Conservation (phyloP, 1,139 yeast genomes). For the Magnusiomyces sp. region DNA sequence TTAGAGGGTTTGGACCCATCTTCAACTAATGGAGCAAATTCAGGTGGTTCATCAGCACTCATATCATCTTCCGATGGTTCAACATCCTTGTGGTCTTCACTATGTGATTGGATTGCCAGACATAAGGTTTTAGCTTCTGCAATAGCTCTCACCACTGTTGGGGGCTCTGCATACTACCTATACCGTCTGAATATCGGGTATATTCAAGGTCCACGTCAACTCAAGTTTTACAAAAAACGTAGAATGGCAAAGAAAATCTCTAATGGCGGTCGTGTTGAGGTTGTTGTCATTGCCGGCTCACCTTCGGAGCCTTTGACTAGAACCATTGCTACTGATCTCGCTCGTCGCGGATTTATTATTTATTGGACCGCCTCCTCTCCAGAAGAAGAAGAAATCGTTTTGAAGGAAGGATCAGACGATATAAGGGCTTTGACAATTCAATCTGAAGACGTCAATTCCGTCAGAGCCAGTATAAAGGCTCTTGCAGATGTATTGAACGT, state of each 20-base stretch:
- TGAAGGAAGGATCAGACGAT: slow-evolving; percentile 45
- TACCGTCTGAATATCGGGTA: slow-evolving; percentile 14
- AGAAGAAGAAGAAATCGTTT: slow-evolving; percentile 52
- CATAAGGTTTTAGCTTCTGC: slow-evolving; percentile 23
- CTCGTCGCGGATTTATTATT: slow-evolving; percentile 70
- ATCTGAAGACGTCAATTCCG: slow-evolving; percentile 33
- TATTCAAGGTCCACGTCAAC: slow-evolving; percentile 12
- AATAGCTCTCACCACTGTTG: slow-evolving; percentile 20
- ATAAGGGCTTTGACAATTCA: slow-evolving; percentile 48
- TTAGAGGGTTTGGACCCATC: slow-evolving; percentile 1
- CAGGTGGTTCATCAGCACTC: too few species aligned
- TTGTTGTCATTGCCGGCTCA: slow-evolving; percentile 64
- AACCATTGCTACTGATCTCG: slow-evolving; percentile 63
- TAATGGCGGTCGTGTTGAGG: slow-evolving; percentile 70
- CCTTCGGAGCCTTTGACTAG: slow-evolving; percentile 70
- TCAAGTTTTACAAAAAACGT: slow-evolving; percentile 10
- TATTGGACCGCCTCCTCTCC: slow-evolving; percentile 64
- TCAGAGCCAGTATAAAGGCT: slow-evolving; percentile 34
- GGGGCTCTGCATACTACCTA: slow-evolving; percentile 20
- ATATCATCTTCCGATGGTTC: not conserved
- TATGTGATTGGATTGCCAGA: slow-evolving; percentile 23
- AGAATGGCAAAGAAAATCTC: slow-evolving; percentile 55
- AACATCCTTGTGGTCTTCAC: not conserved
- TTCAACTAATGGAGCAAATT: too few species aligned
- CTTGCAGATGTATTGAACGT: slow-evolving; percentile 35